Evolutionary conservation across 331 rosid species (phyloP), one percentile per base, ranked within the genome.

Genomic region (Rhamnella rubrinervis): DNA sequence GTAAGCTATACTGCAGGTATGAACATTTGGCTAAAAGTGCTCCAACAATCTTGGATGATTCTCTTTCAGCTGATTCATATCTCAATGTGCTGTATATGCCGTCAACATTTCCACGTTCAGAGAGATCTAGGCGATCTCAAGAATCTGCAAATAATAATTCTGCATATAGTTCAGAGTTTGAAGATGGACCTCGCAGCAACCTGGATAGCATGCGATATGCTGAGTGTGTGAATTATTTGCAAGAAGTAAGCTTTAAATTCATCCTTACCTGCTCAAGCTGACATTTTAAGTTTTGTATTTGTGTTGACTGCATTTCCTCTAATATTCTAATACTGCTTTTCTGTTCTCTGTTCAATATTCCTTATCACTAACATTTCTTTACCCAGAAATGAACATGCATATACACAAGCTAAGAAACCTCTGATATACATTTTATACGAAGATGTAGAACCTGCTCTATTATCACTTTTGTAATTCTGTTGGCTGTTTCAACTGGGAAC

Each of bases 1-100:
- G 80, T 51, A 63, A 52, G 62, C 64, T 69, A 75, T 90, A 68
- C 71, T 74, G 74, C 88, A 93, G 98, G 98, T 90, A 88, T 78
- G 98, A 93, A 65, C 98, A 93, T 78, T 81, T 93, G 81, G 97
- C 97, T 71, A 93, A 78, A 87, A 93, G 98, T 84, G 98, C 98
- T 20, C 97, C 97, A 14, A 88, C 97, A 71, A 93, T 91, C 68
- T 82, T 93, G 86, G 98, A 93, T 78, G 96, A 93, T 88, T 93
- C 98, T 69, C 98, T 93, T 78, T 93, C 98, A 63, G 98, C 98
- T 55, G 98, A 91, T 91, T 85, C 98, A 68, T 93, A 91, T 84
- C 97, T 93, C 76, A 93, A 93, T 80, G 96, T 93, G 77, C 76
- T 93, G 68, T 86, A 93, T 77, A 82, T 93, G 96, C 98, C 98